Evolutionary conservation across 140 eudicot species (phyloP).

Genomic region (Anethum foeniculum): DNA sequence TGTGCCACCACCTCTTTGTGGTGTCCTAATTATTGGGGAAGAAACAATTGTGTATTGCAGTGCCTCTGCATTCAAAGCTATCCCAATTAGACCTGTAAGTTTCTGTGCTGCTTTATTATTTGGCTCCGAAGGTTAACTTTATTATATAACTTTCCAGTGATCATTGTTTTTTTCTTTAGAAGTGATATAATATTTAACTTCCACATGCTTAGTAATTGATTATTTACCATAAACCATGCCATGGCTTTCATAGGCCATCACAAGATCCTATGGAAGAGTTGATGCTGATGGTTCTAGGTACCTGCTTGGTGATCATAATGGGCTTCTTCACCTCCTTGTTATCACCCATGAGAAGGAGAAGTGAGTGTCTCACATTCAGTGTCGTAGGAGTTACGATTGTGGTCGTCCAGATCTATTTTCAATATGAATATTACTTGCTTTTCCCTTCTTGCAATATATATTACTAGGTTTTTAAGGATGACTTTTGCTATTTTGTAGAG

Average conservation of each 20-base stretch:
- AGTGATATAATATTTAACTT: not conserved
- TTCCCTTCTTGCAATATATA: slow-evolving; percentile 3
- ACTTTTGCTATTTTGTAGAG: slow-evolving; percentile 37
- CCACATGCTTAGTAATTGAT: not conserved
- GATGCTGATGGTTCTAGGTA: slow-evolving; percentile 97
- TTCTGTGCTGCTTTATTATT: slow-evolving; percentile 14
- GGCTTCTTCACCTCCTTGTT: slow-evolving; percentile 94
- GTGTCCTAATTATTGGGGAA: slow-evolving; percentile 92
- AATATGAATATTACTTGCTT: not conserved
- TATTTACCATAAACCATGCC: slow-evolving; percentile 9
- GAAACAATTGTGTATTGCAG: slow-evolving; percentile 93
- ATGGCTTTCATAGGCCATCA: slow-evolving; percentile 50
- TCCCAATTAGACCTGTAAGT: slow-evolving; percentile 94
- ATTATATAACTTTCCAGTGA: not conserved
- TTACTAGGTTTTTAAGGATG: not conserved
- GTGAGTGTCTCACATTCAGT: slow-evolving; percentile 37
- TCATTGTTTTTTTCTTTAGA: not conserved
- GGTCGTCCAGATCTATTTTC: not conserved
- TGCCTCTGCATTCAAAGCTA: slow-evolving; percentile 87
- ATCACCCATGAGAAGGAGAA: slow-evolving; percentile 91
- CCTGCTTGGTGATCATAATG: slow-evolving; percentile 87
- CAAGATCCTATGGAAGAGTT: slow-evolving; percentile 93
- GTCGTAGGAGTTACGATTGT: not conserved
- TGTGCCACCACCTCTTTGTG: slow-evolving; percentile 95
- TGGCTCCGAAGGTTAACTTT: not conserved